A percentile compares a stretch with the other conserved stretches of the same genome.
phyloP scores from a whole-genome alignment of 1,139 yeast genomes.

The Eremothecium cymbalariae region DNA sequence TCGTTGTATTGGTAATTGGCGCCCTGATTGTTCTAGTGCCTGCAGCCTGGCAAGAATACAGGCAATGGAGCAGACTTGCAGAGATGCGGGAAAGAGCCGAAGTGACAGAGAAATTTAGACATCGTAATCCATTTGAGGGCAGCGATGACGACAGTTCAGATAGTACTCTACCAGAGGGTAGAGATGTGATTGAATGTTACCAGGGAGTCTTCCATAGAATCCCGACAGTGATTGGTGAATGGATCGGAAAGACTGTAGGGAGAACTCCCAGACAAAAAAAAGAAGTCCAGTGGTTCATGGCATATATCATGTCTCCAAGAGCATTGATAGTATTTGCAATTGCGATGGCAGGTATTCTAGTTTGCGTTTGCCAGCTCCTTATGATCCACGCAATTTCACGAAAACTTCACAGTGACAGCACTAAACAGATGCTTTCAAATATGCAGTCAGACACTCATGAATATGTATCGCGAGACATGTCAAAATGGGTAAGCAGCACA shows the following conservation, averaged over 20 bases:
- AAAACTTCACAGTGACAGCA: slow-evolving; percentile 13
- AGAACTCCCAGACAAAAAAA: slow-evolving; percentile 12
- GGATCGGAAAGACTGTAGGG: slow-evolving; percentile 11
- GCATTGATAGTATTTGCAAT: slow-evolving; percentile 40
- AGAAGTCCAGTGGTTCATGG: slow-evolving; percentile 40
- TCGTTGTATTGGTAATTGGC: slow-evolving; percentile 35
- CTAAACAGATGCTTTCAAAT: slow-evolving; percentile 8
- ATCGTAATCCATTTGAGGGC: slow-evolving; percentile 9
- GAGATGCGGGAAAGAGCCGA: slow-evolving; percentile 25
- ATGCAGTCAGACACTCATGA: slow-evolving; percentile 43
- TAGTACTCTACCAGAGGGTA: not conserved
- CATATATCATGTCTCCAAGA: slow-evolving; percentile 43
- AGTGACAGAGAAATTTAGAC: slow-evolving; percentile 4
- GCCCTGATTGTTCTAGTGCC: slow-evolving; percentile 38
- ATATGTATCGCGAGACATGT: slow-evolving; percentile 14
- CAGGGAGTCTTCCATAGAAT: slow-evolving; percentile 30
- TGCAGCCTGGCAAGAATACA: slow-evolving; percentile 38
- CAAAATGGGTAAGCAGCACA: slow-evolving; percentile 45
- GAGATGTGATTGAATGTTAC: slow-evolving; percentile 28
- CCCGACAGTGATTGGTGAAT: slow-evolving; percentile 18
- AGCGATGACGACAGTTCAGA: slow-evolving; percentile 1
- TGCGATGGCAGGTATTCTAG: slow-evolving; percentile 42
- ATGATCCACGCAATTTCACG: slow-evolving; percentile 31
- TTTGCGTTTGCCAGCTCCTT: slow-evolving; percentile 42
- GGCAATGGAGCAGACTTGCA: slow-evolving; percentile 43